These are phyloP conservation scores for Pichia sp. DNA, from an alignment of 1,139 yeast genomes.

Conservation along the genomic window DNA sequence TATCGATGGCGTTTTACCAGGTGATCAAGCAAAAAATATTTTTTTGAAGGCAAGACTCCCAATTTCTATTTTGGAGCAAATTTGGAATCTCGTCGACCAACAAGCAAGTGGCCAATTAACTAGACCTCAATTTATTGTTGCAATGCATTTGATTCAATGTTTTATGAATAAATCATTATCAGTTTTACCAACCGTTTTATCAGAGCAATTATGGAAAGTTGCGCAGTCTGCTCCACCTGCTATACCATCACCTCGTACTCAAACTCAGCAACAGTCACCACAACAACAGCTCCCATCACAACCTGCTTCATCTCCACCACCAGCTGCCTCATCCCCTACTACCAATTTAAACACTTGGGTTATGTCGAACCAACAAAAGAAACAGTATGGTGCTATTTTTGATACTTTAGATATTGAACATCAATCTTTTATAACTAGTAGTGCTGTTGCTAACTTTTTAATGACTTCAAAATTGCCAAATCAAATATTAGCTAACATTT, in stretches of 20 bases:
- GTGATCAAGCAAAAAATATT: conserved; percentile 74
- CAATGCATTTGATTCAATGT: conserved; percentile 93
- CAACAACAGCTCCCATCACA: conserved; percentile 1
- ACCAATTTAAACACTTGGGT: conserved; percentile 66
- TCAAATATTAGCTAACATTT: conserved; percentile 77
- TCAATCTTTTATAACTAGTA: conserved; percentile 61
- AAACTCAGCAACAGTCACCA: not conserved
- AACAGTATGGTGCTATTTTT: conserved; percentile 75
- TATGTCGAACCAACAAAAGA: conserved; percentile 61
- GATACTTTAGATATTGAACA: conserved; percentile 64
- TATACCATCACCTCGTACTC: conserved; percentile 5
- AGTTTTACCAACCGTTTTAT: conserved; percentile 59
- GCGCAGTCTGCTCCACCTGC: conserved; percentile 17
- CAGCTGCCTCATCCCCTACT: conserved; percentile 20
- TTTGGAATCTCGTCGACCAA: conserved; percentile 85
- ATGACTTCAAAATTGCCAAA: conserved; percentile 84
- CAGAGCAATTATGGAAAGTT: conserved; percentile 59
- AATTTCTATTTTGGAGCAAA: conserved; percentile 67
- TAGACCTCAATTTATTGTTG: conserved; percentile 74
- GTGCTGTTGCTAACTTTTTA: conserved; percentile 82
- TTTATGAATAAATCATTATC: conserved; percentile 48
- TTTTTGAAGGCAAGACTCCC: conserved; percentile 86
- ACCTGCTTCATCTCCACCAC: conserved; percentile 15
- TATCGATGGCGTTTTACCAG: conserved; percentile 57
- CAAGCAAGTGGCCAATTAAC: conserved; percentile 65